Evolutionary conservation across 1,139 yeast genomes (phyloP), one percentile per base, ranked within the genome.

Genomic region (Saccharomycopsis hybrid): DNA sequence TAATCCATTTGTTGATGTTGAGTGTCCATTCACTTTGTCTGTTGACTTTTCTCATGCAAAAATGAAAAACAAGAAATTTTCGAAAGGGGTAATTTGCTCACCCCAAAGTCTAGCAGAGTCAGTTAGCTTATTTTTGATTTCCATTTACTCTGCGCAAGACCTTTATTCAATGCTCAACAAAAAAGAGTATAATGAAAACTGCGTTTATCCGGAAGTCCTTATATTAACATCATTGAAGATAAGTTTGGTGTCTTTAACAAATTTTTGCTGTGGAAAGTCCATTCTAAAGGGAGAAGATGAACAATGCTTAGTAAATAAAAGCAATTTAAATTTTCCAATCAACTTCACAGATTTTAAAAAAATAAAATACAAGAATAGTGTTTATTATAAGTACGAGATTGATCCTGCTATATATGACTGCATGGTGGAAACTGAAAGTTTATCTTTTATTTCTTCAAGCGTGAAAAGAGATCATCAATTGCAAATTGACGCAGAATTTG

Each of bases 1-100:
- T 29, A 29, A 43, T 33, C 27, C 5, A 5, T 38, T 43, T 24
- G 28, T 18, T 4, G 44, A 50, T 24, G 35, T 50, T 13, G 41
- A 39, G 27, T 50, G 41, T 24, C 53, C 53, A 27, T 50, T 50
- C 31, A 36, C 42, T 4, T 30, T 50, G 32, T 18, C 43, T 8
- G 30, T 48, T 38, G 53, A 50, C 24, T 50, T 50, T 41, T 30
- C 40, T 9, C 53, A 50, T 38, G 45, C 53, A 4, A 50, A 50
- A 43, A 39, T 40, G 2, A 7, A 8, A 24, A 29, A 18, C 13
- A n/a, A 49, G 3, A 32, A 38, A 25, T 50, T 50, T 40, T 42
- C 53, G 2, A 48, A 49, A 41, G 53, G 53, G 3, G 53, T 50
- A 18, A 28, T 50, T 30, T 43, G 43, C 27, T 28, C 33, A 2